Evolutionary conservation across 441 rosid genomes (phyloP), one percentile per base, ranked within the genome.

Genomic region (Jatropha podagrica): DNA sequence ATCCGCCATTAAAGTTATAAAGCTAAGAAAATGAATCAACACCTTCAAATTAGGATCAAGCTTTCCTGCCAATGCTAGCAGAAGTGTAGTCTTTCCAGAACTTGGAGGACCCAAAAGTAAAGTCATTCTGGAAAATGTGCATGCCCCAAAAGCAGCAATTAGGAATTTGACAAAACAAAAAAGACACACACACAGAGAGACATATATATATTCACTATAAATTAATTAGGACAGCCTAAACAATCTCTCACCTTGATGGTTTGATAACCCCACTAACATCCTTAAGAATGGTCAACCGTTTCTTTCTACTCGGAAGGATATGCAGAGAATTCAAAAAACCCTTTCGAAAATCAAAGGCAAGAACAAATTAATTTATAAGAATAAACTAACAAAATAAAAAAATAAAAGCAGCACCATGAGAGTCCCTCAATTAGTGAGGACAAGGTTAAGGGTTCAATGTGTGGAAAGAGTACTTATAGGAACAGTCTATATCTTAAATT

Each of bases 71-170:
- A 94, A 77, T 65, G 98, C 93, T 69, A 92, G 65, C 81, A 94
- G 61, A 75, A 92, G 92, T 2, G 95, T 86, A 9, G 96, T 89
- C 82, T 94, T 94, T 48, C 98, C 98, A 0, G 97, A 92, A 68
- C 92, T 83, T 4, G 98, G 98, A 68, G 98, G 98, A 58, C 98
- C 98, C 72, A 94, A 78, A 74, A 92, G 82, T 6, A 94, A 87
- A 44, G 94, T 83, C 93, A 94, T 85, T 79, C 97, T 92, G 62
- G 8, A 69, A 80, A 37, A 72, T 20, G 26, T 12, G 14, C 10
- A 59, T 27, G 23, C 42, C 10, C 42, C 17, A 8, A 54, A 51
- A 40, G 17, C 5, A 10, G 4, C 14, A 56, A 32, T 70, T 15
- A 59, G 13, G 17, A 76, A 51, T 41, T 12, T 38, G 10, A 54